Evolutionary conservation across 2,329 filamentous ascomycete genomes (phyloP), one percentile per base, ranked within the genome.

Genomic region (Penicillium sp.): DNA sequence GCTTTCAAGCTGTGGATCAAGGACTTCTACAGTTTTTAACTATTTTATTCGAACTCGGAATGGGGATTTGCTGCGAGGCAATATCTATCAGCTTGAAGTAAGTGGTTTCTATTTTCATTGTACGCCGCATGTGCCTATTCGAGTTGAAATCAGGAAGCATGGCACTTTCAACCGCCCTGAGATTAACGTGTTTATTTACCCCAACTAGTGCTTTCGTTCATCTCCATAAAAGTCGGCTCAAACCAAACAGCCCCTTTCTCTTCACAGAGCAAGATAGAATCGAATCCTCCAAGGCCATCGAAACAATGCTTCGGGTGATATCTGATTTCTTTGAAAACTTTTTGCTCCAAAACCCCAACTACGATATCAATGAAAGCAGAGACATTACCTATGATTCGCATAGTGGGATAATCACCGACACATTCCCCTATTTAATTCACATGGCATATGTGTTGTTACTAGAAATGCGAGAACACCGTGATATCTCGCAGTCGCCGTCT

Each of bases 31-130:
- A 30, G 33, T 56, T 40, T 24, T n/a, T 56, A 16, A 52, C 21
- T 3, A 28, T 56, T 23, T n/a, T 52, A 4, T 14, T 56, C 8
- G 40, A 43, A 3, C 49, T 56, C 3, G 55, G 55, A 2, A 47
- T 56, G 43, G 55, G 55, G 12, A 7, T 12, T 3, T 56, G 55
- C 16, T 56, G 55, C 20, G 55, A 56, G 23, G 55, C 55, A 26
- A 56, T 56, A 6, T 47, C 55, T 46, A 56, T 56, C 35, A 40
- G 18, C n/a, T 23, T 56, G 33, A 56, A 52, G 55, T 56, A 24
- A 56, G 55, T 52, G 3, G 30, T 2, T 26, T 9, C 11, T 12
- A 18, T 47, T 50, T 50, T 0, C 20, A 14, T 3, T n/a, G n/a
- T 47, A 12, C 11, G 20, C 14, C 21, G 3, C 33, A 20, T 35